Evolutionary conservation across 1,139 yeast species (phyloP).

Genomic region (Saccharomyces hybrid): DNA sequence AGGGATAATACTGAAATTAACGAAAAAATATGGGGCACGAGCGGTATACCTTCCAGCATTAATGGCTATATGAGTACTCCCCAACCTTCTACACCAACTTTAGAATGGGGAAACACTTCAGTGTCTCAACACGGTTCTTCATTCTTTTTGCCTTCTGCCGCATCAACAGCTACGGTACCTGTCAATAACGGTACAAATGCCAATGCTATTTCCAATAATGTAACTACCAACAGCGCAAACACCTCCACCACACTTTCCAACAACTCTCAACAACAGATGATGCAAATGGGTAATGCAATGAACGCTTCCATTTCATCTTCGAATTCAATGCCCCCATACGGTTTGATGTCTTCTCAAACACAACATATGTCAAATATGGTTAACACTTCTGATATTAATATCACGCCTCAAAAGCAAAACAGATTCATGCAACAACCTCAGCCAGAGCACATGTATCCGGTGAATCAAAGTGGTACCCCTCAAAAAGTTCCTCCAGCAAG

Average conservation of each 20-base stretch:
- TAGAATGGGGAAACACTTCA: constrained; percentile 24
- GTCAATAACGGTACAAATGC: background rate
- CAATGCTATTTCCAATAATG: background rate
- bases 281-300: constrained; percentile 23
- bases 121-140: constrained; percentile 14
- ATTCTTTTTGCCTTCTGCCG: constrained; percentile 11
- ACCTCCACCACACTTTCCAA: constrained; percentile 9
- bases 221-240: background rate
- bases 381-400: constrained; percentile 4
- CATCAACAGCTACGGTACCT: background rate
- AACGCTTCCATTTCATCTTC: constrained; percentile 17
- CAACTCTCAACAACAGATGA: constrained; percentile 26
- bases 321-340: background rate
- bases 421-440: constrained; percentile 10
- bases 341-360: background rate
- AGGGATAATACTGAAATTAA: constrained; percentile 44
- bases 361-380: background rate
- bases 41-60: constrained; percentile 27
- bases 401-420: background rate
- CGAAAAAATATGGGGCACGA: constrained; percentile 43
- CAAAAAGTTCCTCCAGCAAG: constrained; percentile 15
- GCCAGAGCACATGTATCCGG: constrained; percentile 5
- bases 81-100: constrained; percentile 30
- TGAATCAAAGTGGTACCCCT: constrained; percentile 10
- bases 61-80: constrained; percentile 26